Base-by-base conservation (phyloP, 139 green algal species). In the Tetradesmus obliquus region DNA sequence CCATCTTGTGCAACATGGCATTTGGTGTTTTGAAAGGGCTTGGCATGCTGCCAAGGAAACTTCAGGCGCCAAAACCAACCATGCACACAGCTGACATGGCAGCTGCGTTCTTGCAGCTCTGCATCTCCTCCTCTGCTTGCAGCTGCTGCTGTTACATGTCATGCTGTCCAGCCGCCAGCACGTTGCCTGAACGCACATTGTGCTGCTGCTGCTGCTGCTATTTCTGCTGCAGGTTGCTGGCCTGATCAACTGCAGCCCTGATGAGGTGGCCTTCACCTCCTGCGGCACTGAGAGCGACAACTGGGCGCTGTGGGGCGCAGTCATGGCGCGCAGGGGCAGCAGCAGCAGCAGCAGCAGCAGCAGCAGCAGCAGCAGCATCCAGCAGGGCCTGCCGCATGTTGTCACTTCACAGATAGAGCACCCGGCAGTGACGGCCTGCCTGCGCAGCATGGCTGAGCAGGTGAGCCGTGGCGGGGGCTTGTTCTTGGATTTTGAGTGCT, bases 401-500 rank as follows among this genome's bases (percentile, higher is more conserved):
- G 95, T 99, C 3, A 94, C 95, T 0, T 95, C 88, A 9, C 86
- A 53, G 3, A 94, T 98, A 45, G 97, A 99, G 93, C 97, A 98
- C 89, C 96, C 97, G 4, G 97, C 97, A 20, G 91, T 98, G 1
- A 79, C 95, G 8, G 89, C 93, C n/a, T 92, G 89, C 82, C 76
- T 96, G 80, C n/a, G 84, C 19, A 88, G 90, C 55, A 69, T 95
- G 32, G 19, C 54, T 22, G 15, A 88, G 5, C 76, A 88, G 90
- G 88, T 91, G 57, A 86, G 76, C 45, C 9, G 83, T 60, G 32
- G 45, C 32, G 0, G 32, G 10, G 32, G 79, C 69, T 45, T 45
- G 32, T 45, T 45, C 32, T 45, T 45, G 32, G 32, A 45, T 45
- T 45, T 1, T 45, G 32, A 83, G 17, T 55, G 69, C 17, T 74